These are phyloP conservation scores for Singerocomus rubriflavus DNA, from an alignment of 1,284 basidiomycete species.

Conservation along the genomic window DNA sequence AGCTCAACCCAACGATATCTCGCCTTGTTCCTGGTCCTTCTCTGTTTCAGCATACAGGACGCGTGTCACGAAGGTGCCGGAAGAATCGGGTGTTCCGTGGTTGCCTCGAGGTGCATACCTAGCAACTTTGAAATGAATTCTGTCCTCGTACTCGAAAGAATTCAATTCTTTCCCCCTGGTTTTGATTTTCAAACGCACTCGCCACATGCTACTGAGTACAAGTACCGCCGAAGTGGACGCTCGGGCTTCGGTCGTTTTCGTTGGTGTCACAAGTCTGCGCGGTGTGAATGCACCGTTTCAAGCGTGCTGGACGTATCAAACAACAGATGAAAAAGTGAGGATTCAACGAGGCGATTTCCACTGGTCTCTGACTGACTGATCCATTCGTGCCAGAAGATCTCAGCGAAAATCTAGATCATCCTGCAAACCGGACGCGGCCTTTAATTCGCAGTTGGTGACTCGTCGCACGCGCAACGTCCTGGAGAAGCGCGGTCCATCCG, in stretches of 20 bases:
- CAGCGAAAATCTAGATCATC: neutral
- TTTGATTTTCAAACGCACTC: neutral
- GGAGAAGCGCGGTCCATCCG: neutral
- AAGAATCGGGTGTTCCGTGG: neutral
- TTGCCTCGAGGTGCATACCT: neutral
- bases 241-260: neutral
- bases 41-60: neutral
- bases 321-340: neutral
- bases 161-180: neutral
- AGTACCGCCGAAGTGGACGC: slow-evolving; percentile 2
- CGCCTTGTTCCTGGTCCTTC: neutral
- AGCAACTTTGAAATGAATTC: neutral
- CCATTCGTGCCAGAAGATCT: neutral
- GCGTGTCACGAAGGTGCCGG: neutral
- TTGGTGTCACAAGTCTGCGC: neutral
- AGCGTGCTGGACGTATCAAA: neutral
- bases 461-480: neutral
- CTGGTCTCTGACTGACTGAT: neutral
- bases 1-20: neutral
- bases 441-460: neutral
- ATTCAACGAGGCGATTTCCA: too few species aligned
- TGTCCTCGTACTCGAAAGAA: too few species aligned
- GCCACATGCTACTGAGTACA: slow-evolving; percentile 1
- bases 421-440: neutral
- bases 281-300: neutral